These are phyloP conservation scores for Nicotiana attenuata DNA, from an alignment of 257 asterid genomes.

Conservation along the genomic window DNA sequence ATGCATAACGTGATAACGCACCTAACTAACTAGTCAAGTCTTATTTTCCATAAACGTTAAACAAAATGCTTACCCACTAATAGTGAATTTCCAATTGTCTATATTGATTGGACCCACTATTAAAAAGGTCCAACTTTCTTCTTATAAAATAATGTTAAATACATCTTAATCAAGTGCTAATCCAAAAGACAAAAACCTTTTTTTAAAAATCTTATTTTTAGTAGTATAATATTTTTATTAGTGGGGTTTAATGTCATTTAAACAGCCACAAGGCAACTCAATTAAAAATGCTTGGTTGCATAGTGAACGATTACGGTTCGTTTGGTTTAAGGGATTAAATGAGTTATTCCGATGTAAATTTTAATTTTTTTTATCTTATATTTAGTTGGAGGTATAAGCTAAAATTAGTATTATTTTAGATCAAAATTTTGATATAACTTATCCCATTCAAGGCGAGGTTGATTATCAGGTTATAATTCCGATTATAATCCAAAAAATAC, in stretches of 20 bases:
- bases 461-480: no score
- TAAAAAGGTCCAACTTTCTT: background rate
- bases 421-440: no score
- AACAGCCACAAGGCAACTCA: background rate
- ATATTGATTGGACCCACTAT: background rate
- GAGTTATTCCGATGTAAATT: no score
- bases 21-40: background rate
- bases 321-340: no score
- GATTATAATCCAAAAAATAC: no score
- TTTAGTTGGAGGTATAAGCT: no score
- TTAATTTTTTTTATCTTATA: no score
- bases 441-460: no score
- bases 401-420: no score
- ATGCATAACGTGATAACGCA: background rate
- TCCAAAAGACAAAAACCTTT: background rate
- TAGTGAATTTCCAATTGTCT: background rate
- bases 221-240: background rate
- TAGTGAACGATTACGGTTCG: background rate
- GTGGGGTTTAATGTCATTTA: background rate
- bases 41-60: background rate
- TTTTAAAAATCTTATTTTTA: background rate
- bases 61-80: background rate
- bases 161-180: slow-evolving; percentile 4
- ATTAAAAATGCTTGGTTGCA: background rate
- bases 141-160: background rate